phyloP scores from a whole-genome alignment of 1,284 basidiomycete genomes.

The Heterobasidion irregulare region DNA sequence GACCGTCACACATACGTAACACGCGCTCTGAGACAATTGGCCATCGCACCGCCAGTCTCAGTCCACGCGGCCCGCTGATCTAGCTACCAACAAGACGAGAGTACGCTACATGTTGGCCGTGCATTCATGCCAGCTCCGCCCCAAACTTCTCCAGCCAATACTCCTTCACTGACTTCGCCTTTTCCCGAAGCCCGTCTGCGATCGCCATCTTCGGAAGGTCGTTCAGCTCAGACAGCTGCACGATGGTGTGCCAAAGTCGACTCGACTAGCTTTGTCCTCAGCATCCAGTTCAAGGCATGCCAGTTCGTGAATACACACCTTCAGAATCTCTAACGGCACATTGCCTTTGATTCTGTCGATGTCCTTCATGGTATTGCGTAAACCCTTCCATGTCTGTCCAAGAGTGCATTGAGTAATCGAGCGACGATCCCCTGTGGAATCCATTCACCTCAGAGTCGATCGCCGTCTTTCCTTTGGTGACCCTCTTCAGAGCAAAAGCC shows the following conservation, averaged over 20 bases:
- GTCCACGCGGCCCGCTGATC: no score
- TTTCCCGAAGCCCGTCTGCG: background rate
- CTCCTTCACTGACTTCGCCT: background rate
- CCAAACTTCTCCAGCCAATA: background rate
- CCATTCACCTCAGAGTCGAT: background rate
- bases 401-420: background rate
- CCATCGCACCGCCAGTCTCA: no score
- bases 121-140: background rate
- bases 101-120: no score
- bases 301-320: background rate
- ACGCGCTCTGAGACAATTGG: no score
- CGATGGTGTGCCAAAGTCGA: background rate
- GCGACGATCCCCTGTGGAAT: background rate
- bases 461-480: slow-evolving; percentile 10
- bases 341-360: background rate
- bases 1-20: no score
- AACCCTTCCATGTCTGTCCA: background rate
- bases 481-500: slow-evolving; percentile 8
- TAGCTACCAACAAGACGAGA: no score
- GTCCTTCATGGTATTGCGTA: background rate
- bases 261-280: background rate
- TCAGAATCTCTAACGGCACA: background rate
- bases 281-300: background rate
- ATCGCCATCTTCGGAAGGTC: background rate
- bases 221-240: background rate